These are phyloP conservation scores for Gossypium bickii DNA, from an alignment of 345 rosid genomes.

Conservation along the genomic window DNA sequence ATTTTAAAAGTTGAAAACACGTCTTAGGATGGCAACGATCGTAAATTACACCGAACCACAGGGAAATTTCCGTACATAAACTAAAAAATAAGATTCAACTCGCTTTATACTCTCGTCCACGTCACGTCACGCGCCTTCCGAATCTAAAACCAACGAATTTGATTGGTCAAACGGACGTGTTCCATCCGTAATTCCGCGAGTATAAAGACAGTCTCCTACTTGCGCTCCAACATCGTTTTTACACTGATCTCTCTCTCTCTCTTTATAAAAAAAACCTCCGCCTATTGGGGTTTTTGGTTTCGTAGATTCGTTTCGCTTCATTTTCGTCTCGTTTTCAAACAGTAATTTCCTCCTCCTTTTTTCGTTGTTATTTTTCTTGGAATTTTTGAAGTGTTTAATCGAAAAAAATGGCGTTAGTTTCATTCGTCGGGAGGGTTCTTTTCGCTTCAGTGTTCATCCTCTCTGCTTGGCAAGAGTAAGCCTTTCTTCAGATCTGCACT, in stretches of 20 bases:
- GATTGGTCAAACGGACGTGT: constrained; percentile 36
- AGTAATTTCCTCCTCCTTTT: background rate
- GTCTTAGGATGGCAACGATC: background rate
- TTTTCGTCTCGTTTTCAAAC: background rate
- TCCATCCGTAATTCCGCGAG: constrained; percentile 6
- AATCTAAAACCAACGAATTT: background rate
- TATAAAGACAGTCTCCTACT: background rate
- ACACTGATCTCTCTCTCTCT: constrained; percentile 9
- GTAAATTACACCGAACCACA: constrained; percentile 8
- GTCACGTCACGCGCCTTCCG: background rate
- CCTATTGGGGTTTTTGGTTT: background rate
- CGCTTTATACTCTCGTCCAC: background rate
- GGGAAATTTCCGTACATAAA: background rate
- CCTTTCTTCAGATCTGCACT: constrained; percentile 28
- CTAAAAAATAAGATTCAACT: background rate
- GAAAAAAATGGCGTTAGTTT: constrained; percentile 30
- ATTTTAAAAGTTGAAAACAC: background rate
- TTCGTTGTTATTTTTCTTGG: background rate
- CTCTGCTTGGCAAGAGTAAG: constrained; percentile 76
- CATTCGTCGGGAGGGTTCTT: constrained; percentile 61
- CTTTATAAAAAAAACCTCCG: constrained; percentile 19
- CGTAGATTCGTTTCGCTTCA: background rate
- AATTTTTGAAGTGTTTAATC: background rate
- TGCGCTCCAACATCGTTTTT: background rate
- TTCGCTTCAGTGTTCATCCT: constrained; percentile 68